phyloP scores from a whole-genome alignment of 306 rosid species.

The Fagus sylvatica region DNA sequence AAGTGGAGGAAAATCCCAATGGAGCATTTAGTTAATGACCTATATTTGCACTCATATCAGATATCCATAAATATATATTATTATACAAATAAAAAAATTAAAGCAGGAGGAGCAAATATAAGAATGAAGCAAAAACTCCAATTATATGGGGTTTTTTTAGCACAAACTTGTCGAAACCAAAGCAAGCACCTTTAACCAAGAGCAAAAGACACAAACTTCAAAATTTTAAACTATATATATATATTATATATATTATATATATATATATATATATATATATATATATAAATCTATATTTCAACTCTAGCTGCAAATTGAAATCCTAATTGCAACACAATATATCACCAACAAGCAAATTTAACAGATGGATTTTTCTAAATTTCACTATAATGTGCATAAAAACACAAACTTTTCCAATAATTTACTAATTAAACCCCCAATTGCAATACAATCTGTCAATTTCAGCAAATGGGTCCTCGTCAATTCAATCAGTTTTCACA shows the following conservation, averaged over 20 bases:
- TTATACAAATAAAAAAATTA: background rate
- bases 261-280: too few species aligned
- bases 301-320: background rate
- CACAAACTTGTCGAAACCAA: background rate
- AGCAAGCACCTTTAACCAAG: background rate
- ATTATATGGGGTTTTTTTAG: background rate
- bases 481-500: conserved; percentile 26
- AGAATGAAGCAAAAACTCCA: background rate
- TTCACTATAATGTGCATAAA: conserved; percentile 6
- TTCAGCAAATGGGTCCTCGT: conserved; percentile 18
- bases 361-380: conserved; percentile 1
- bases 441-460: background rate
- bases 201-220: background rate
- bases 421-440: conserved; percentile 5
- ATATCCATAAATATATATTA: background rate
- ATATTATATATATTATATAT: too few species aligned
- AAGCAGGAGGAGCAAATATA: background rate
- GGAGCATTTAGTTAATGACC: background rate
- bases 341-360: background rate
- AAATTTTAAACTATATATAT: too few species aligned
- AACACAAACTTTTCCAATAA: background rate
- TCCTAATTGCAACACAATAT: background rate
- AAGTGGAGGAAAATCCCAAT: background rate
- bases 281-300: too few species aligned
- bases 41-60: background rate